Evolutionary conservation across 108 stramenopile genomes (phyloP).

Genomic region (Nitzschia sp.): DNA sequence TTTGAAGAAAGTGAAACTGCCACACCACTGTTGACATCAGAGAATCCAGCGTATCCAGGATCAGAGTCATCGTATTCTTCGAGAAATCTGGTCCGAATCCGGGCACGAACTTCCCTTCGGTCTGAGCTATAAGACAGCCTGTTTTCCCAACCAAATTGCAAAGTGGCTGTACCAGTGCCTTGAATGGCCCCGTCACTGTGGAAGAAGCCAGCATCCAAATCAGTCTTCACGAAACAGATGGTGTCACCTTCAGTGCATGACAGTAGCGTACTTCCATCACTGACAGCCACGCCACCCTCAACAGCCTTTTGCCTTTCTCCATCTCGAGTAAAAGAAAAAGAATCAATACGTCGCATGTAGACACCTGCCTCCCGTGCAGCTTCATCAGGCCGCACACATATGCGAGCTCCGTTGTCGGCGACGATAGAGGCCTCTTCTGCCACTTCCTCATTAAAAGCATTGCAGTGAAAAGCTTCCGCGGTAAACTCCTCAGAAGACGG

Average conservation of each 20-base stretch:
- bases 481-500: not conserved
- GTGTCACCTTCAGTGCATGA: conserved; percentile 14
- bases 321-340: not conserved
- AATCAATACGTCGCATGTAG: conserved; percentile 12
- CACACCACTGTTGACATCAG: not conserved
- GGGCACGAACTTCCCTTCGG: not conserved
- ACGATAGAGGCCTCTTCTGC: not conserved
- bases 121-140: not conserved
- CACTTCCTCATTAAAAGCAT: conserved; percentile 8
- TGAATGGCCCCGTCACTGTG: not conserved
- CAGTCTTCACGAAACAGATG: conserved; percentile 13
- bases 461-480: conserved; percentile 24
- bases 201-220: conserved; percentile 14
- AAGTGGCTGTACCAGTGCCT: conserved; percentile 7
- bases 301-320: not conserved
- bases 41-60: conserved; percentile 15
- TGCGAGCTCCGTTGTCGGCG: not conserved
- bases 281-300: not conserved
- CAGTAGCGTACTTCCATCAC: conserved; percentile 12
- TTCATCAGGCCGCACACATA: conserved; percentile 15
- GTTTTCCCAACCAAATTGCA: conserved; percentile 16
- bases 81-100: not conserved
- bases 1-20: not conserved
- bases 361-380: not conserved
- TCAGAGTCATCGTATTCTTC: not conserved